Evolutionary conservation across 345 rosid genomes (phyloP).

Genomic region (Murraya koenigii): DNA sequence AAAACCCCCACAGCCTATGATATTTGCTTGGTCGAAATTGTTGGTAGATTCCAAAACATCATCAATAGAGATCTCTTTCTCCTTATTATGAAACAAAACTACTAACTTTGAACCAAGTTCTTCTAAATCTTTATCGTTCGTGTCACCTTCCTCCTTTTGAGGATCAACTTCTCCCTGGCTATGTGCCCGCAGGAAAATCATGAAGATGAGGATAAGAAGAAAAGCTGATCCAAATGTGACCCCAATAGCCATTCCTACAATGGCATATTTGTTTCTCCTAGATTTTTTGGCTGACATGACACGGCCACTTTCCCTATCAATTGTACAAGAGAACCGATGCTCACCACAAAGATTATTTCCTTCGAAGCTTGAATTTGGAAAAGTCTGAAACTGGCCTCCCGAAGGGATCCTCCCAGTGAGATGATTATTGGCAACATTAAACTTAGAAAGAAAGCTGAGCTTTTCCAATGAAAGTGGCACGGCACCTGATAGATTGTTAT

Average conservation of each 20-base stretch:
- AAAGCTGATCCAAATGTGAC: conserved; percentile 51
- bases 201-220: conserved; percentile 39
- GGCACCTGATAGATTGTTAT: conserved; percentile 37
- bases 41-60: conserved; percentile 69
- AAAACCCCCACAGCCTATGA: conserved; percentile 87
- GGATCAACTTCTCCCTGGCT: conserved; percentile 69
- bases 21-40: conserved; percentile 74
- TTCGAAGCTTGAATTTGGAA: conserved; percentile 81
- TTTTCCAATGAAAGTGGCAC: conserved; percentile 37
- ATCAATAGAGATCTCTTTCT: conserved; percentile 51
- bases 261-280: conserved; percentile 29
- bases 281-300: conserved; percentile 18
- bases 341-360: conserved; percentile 78
- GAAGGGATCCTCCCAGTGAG: conserved; percentile 57
- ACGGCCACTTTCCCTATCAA: background rate
- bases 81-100: conserved; percentile 62
- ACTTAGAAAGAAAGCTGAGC: conserved; percentile 54
- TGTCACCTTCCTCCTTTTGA: conserved; percentile 46
- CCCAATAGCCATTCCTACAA: conserved; percentile 62
- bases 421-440: conserved; percentile 55
- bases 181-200: conserved; percentile 51
- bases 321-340: conserved; percentile 42
- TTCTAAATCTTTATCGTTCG: conserved; percentile 39
- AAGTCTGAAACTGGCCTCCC: conserved; percentile 68
- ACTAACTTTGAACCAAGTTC: conserved; percentile 53